Base-by-base conservation (phyloP, 2,329 filamentous ascomycete genomes). In the Xylariomycetidae sp. region DNA sequence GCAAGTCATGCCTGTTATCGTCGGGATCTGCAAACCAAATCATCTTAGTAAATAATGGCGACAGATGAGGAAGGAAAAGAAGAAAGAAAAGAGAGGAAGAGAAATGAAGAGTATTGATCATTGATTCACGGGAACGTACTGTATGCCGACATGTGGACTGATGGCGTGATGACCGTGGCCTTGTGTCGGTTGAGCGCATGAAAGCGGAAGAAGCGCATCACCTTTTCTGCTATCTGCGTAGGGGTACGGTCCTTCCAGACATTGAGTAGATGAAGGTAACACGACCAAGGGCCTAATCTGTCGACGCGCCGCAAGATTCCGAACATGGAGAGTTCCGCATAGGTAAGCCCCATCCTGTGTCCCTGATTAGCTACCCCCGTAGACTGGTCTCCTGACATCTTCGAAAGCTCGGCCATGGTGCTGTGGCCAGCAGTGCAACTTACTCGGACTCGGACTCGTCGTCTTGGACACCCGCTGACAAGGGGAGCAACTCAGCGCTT, bases 381-480 rank as follows among this genome's bases (percentile, higher is more conserved):
- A n/a, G n/a, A n/a, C n/a, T n/a, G n/a, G n/a, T n/a, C n/a, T n/a
- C n/a, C n/a, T n/a, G n/a, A n/a, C n/a, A n/a, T n/a, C n/a, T n/a
- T n/a, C n/a, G n/a, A n/a, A n/a, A n/a, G n/a, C n/a, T n/a, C n/a
- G n/a, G n/a, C n/a, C n/a, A n/a, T n/a, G n/a, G n/a, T n/a, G n/a
- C n/a, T n/a, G n/a, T n/a, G n/a, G n/a, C n/a, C n/a, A n/a, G n/a
- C n/a, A n/a, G n/a, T n/a, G n/a, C n/a, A n/a, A n/a, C n/a, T n/a
- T n/a, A n/a, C n/a, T n/a, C n/a, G n/a, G n/a, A 29, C 36, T 39
- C 40, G 2, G 36, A 36, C 31, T 44, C 38, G 22, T 41, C 38
- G 13, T 44, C 36, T 31, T 44, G 41, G 7, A 36, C 31, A 10
- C 35, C 41, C 4, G 38, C 41, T 3, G 36, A 30, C 17, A 44